phyloP scores from a whole-genome alignment of 208 protist genomes.

The Wallacemonas rigidus region DNA sequence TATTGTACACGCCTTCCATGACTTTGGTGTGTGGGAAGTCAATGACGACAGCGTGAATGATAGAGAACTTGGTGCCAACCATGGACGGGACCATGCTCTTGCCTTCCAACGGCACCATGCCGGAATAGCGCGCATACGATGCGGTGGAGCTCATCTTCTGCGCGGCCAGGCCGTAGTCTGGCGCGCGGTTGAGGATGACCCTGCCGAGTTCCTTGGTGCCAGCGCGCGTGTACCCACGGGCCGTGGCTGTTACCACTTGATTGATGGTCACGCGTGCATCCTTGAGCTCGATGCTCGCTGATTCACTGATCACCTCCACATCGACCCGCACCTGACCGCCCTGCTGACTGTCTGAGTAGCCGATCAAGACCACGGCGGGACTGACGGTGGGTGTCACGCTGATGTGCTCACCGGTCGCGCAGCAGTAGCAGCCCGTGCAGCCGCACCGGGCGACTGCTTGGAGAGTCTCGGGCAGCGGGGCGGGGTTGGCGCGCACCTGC shows the following conservation, averaged over 20 bases:
- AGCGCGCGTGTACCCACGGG: not conserved
- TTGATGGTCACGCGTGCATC: not conserved
- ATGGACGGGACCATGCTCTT: not conserved
- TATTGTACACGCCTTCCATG: not conserved
- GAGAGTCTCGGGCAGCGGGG: no score
- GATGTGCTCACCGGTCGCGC: slow-evolving; percentile 1
- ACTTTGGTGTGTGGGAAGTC: slow-evolving; percentile 5
- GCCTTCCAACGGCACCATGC: not conserved
- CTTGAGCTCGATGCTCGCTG: not conserved
- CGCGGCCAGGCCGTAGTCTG: not conserved
- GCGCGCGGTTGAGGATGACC: no score
- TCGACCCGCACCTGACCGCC: not conserved
- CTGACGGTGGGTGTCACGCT: not conserved
- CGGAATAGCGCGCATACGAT: not conserved
- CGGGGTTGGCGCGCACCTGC: not conserved
- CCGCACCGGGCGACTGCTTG: slow-evolving; percentile 7
- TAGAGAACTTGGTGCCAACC: not conserved
- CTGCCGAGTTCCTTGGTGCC: no score
- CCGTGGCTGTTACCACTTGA: not conserved
- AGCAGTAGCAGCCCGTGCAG: slow-evolving; percentile 18
- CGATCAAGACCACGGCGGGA: not conserved
- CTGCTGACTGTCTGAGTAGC: not conserved
- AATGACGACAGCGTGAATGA: not conserved
- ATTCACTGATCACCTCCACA: not conserved
- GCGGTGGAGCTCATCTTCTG: not conserved